These are phyloP conservation scores for Adansonia rubrostipa DNA, from an alignment of 441 rosid genomes.

Conservation along the genomic window DNA sequence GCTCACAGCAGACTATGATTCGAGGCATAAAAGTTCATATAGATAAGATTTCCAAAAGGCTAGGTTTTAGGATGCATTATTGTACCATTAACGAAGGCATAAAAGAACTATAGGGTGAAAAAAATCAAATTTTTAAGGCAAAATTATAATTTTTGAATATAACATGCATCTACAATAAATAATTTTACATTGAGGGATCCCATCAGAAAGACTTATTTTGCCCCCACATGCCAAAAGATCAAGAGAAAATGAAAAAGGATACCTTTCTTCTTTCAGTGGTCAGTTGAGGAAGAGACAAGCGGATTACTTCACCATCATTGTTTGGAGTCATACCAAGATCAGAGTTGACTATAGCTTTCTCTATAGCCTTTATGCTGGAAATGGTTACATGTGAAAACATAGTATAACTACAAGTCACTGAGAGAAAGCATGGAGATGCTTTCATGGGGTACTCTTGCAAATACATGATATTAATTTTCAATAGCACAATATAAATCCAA, in stretches of 20 bases:
- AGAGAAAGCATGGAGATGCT: background rate
- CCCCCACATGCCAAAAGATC: slow-evolving; percentile 7
- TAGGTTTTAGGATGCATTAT: background rate
- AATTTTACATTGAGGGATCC: background rate
- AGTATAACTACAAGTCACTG: slow-evolving; percentile 26
- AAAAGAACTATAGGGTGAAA: background rate
- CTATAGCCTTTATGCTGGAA: slow-evolving; percentile 79
- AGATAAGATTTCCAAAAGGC: background rate
- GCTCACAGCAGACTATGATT: background rate
- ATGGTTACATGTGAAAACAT: slow-evolving; percentile 25
- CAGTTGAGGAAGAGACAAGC: slow-evolving; percentile 79
- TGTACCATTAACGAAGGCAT: background rate
- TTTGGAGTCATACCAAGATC: slow-evolving; percentile 82
- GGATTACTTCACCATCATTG: slow-evolving; percentile 86
- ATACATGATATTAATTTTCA: background rate
- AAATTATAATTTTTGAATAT: background rate
- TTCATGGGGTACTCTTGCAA: background rate
- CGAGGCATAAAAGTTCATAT: background rate
- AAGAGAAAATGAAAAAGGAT: slow-evolving; percentile 28
- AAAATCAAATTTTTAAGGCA: background rate
- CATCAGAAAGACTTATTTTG: background rate
- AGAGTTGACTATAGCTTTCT: slow-evolving; percentile 86
- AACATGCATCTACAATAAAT: background rate
- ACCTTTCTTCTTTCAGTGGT: slow-evolving; percentile 94
- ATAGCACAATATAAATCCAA: background rate